phyloP scores from a whole-genome alignment of 352 stramenopile genomes.

The Aphanomyces stellatus region DNA sequence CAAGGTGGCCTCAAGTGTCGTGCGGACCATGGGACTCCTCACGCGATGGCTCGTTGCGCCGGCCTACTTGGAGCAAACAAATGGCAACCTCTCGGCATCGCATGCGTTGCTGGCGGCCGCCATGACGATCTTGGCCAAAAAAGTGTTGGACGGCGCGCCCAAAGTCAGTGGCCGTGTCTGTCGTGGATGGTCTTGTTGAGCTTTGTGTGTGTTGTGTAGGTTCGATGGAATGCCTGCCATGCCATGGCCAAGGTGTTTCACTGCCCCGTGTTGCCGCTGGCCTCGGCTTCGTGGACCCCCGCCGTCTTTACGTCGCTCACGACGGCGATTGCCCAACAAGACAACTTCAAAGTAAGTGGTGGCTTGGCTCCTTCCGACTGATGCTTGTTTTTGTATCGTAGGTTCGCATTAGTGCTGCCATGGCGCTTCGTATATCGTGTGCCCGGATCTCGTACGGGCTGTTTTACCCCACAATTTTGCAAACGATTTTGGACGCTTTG shows the following conservation, averaged over 20 bases:
- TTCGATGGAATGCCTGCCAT: constrained; percentile 78
- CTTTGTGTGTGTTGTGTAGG: background rate
- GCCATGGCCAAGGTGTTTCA: constrained; percentile 81
- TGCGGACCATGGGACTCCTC: constrained; percentile 67
- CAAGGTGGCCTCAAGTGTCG: constrained; percentile 81
- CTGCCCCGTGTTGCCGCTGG: constrained; percentile 63
- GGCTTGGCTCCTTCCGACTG: background rate
- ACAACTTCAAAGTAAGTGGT: constrained; percentile 74
- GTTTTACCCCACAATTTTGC: constrained; percentile 58
- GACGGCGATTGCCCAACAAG: constrained; percentile 68
- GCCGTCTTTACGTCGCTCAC: constrained; percentile 67
- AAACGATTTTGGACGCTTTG: constrained; percentile 61
- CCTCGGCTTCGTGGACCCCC: constrained; percentile 66
- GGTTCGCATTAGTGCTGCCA: constrained; percentile 72
- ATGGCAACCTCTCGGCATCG: constrained; percentile 26
- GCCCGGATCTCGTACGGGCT: constrained; percentile 58
- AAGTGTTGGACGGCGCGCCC: constrained; percentile 68
- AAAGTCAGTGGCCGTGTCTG: constrained; percentile 33
- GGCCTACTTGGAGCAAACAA: constrained; percentile 21
- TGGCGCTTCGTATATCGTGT: constrained; percentile 59
- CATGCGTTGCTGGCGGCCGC: constrained; percentile 53
- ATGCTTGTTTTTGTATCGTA: background rate
- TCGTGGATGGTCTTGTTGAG: background rate
- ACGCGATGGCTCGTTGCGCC: constrained; percentile 73
- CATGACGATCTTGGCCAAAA: constrained; percentile 58